Evolutionary conservation across 768 basidiomycete genomes (phyloP).

Genomic region (Pisolithus tinctorius): DNA sequence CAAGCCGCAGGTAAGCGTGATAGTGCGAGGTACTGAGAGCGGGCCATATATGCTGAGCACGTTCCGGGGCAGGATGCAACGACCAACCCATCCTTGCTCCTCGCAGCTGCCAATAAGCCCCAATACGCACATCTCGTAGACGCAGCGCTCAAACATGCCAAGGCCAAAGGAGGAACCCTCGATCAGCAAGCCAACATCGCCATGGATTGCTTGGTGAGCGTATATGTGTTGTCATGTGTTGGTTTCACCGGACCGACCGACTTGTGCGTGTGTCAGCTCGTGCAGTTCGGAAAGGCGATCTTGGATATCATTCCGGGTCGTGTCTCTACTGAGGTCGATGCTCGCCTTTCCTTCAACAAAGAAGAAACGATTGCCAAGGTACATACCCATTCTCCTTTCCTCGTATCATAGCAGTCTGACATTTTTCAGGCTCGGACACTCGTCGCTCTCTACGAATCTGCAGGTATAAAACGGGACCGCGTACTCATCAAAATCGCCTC

Average conservation of each 20-base stretch:
- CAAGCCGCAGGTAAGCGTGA: slow-evolving; percentile 69
- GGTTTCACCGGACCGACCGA: background rate
- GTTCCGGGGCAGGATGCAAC: slow-evolving; percentile 68
- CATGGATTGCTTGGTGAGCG: slow-evolving; percentile 74
- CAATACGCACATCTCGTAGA: slow-evolving; percentile 74
- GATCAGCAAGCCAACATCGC: slow-evolving; percentile 72
- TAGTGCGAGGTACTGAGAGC: background rate
- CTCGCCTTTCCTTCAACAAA: slow-evolving; percentile 90
- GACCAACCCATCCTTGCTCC: slow-evolving; percentile 90
- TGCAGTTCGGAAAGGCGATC: slow-evolving; percentile 94
- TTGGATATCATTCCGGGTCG: slow-evolving; percentile 90
- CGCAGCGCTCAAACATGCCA: slow-evolving; percentile 61
- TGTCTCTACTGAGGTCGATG: slow-evolving; percentile 97
- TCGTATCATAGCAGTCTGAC: background rate
- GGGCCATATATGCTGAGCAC: background rate
- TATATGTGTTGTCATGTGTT: too few relatives aligned
- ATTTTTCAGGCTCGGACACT: slow-evolving; percentile 59
- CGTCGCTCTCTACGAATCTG: slow-evolving; percentile 84
- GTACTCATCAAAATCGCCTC: slow-evolving; percentile 98
- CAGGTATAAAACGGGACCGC: slow-evolving; percentile 86
- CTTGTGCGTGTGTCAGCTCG: slow-evolving; percentile 49
- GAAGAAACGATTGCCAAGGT: slow-evolving; percentile 81
- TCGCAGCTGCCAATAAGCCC: slow-evolving; percentile 86
- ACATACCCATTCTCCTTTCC: slow-evolving; percentile 1
- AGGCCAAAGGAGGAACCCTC: slow-evolving; percentile 68